Evolutionary conservation across 2,329 filamentous ascomycete species (phyloP).

Genomic region (Xylaria sp.): DNA sequence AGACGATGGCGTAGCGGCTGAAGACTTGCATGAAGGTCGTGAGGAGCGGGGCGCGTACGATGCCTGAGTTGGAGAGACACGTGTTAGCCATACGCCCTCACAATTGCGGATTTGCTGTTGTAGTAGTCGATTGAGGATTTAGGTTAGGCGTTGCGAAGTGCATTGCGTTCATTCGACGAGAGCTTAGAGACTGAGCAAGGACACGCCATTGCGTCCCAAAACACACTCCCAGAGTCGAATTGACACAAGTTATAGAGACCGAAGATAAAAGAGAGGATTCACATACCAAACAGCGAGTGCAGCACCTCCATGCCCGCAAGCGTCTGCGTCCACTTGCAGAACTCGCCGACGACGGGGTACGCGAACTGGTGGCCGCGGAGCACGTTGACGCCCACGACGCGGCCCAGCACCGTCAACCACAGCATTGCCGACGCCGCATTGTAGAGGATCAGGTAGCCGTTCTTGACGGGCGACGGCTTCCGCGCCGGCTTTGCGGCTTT

Average conservation of each 20-base stretch:
- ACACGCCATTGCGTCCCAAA: background rate
- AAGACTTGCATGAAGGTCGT: slow-evolving; percentile 93
- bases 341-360: slow-evolving; percentile 71
- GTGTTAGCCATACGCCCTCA: too few relatives aligned
- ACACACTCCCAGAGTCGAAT: background rate
- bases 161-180: background rate
- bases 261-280: slow-evolving; percentile 15
- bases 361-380: slow-evolving; percentile 67
- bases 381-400: slow-evolving; percentile 68
- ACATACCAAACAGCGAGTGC: slow-evolving; percentile 79
- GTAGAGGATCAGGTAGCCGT: slow-evolving; percentile 83
- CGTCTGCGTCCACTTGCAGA: slow-evolving; percentile 84
- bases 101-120: too few relatives aligned
- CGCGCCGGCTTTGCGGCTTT: slow-evolving; percentile 41
- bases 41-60: slow-evolving; percentile 85
- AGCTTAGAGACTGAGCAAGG: too few relatives aligned
- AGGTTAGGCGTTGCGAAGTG: too few relatives aligned
- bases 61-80: slow-evolving; percentile 60
- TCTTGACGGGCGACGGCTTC: slow-evolving; percentile 61
- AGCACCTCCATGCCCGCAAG: slow-evolving; percentile 84
- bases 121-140: too few relatives aligned
- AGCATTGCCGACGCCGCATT: slow-evolving; percentile 81
- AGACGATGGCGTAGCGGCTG: slow-evolving; percentile 87
- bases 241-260: background rate
- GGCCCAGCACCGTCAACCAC: slow-evolving; percentile 81